Base-by-base conservation (phyloP, 345 rosid genomes). In the Citrus glauca region DNA sequence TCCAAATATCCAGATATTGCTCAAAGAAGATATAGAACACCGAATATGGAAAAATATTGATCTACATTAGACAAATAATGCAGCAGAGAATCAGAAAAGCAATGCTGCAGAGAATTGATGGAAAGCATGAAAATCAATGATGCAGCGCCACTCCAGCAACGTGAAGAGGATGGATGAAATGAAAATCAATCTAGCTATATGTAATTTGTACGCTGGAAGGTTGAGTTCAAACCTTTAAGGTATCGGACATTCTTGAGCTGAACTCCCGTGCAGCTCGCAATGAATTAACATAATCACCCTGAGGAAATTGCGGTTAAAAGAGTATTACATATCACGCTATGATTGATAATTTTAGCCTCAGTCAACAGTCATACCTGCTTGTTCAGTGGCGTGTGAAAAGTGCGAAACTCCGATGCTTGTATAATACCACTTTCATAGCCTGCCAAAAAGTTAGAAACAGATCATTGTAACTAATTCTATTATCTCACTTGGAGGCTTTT, bases 1-100 rank as follows among this genome's bases (percentile, higher is more conserved):
- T 88, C 99, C 99, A 95, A 80, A 93, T 87, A 84, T 90, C 90
- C 86, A 95, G 92, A 85, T 95, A 95, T 81, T 93, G 99, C 89
- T 95, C 99, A 77, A 95, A 95, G 86, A 92, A 95, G 83, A 95
- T 91, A 84, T 95, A 93, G 82, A 92, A 92, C 14, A 95, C 98
- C 3, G 99, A 93, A 80, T 95, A 93, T 66, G 99, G 99, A 78
- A 92, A 95, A 62, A 95, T 86, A 24, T 92, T 89, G 73, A 95
- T 88, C 99, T 95, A 96, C 87, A 87, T 42, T 78, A 74, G 66
- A 81, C 22, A 66, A 79, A 73, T 61, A 71, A 74, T 50, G 59
- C 71, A 81, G 84, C 60, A 45, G 32, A 30, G 35, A 14, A 70
- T 25, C 64, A 74, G 33, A 50, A 0, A 27, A 63, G 37, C 4